A percentile compares a stretch with the other conserved stretches of the same genome.
These are phyloP conservation scores for Papiliotrema nemorosa DNA, from an alignment of 1,284 basidiomycete species.

Conservation along the genomic window DNA sequence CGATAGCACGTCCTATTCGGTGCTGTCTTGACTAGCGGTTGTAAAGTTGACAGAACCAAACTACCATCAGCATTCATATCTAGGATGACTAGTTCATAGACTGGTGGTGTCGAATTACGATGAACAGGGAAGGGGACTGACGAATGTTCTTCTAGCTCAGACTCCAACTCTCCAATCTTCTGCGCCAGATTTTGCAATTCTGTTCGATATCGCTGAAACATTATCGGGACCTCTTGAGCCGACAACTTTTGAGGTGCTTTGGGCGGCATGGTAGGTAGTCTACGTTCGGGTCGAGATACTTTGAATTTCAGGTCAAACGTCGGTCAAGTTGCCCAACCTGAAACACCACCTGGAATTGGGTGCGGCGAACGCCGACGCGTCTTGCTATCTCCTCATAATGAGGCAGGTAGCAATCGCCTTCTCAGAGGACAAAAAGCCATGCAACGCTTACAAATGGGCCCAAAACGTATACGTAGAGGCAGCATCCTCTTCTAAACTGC, in stretches of 20 bases:
- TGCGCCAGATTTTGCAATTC: constrained; percentile 79
- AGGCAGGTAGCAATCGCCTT: no score
- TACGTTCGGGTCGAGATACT: no score
- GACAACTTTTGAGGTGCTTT: constrained; percentile 31
- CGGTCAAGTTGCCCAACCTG: no score
- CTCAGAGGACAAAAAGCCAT: no score
- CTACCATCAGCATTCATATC: constrained; percentile 54
- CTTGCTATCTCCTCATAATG: no score
- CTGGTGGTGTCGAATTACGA: neutral
- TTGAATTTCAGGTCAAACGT: no score
- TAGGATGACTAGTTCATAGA: no score
- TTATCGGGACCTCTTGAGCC: constrained; percentile 37
- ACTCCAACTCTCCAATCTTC: constrained; percentile 90
- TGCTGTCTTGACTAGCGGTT: constrained; percentile 64
- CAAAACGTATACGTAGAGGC: no score
- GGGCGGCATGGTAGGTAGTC: constrained; percentile 32
- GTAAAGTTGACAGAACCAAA: constrained; percentile 82
- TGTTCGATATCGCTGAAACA: constrained; percentile 62
- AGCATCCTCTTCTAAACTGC: no score
- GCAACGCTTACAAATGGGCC: no score
- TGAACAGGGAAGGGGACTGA: constrained; percentile 30
- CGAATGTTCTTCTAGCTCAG: constrained; percentile 84
- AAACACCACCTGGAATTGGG: no score
- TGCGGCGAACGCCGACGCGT: no score
- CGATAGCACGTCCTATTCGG: constrained; percentile 94